Base-by-base conservation (phyloP, 805 yeast genomes). In the Yarrowia divulgata region DNA sequence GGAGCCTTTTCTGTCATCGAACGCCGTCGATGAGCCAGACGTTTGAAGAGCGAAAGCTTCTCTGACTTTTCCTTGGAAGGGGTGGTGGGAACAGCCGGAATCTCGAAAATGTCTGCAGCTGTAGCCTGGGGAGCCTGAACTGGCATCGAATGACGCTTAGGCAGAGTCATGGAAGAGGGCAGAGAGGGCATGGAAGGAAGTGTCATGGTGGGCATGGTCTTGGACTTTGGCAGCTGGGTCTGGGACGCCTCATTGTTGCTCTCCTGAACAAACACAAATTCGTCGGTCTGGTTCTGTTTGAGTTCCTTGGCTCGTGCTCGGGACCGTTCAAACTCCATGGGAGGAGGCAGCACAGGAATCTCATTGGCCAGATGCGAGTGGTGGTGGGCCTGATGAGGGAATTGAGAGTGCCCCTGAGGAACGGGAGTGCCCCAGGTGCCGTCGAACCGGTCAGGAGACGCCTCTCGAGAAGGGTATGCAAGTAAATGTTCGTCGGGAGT, bases 1-100 rank as follows among this genome's bases (percentile, higher is more conserved):
- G 52, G 42, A 9, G 42, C 29, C 18, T 60, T 60, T 19, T 60
- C 66, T 1, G 50, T 18, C 66, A 60, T 60, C 14, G 66, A 60
- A 8, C 66, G 50, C 1, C 66, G 66, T 42, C 66, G 29, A 14
- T 60, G 66, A 29, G 66, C 52, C 34, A 60, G 52, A 5, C 66
- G 50, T 14, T 60, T 42, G 52, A 60, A 60, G 14, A 60, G 52
- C 29, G 66, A 60, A 40, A 45, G 9, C 34, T 60, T 60, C 16
- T 42, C 66, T 2, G 50, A 3, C 52, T 43, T 32, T 34, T 60
- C 66, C 34, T 45, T 54, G 34, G 60, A 13, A 23, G 57, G 63
- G 14, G 46, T 23, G 2, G 34, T 18, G 29, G 66, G 52, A 13
- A 12, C 37, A 8, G 66, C 66, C 0, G 66, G 66, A 8, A 60